Percentiles rank a stretch among this genome's conserved stretches.
Conservation (phyloP, 768 basidiomycete species). For the Mycena galopus region DNA sequence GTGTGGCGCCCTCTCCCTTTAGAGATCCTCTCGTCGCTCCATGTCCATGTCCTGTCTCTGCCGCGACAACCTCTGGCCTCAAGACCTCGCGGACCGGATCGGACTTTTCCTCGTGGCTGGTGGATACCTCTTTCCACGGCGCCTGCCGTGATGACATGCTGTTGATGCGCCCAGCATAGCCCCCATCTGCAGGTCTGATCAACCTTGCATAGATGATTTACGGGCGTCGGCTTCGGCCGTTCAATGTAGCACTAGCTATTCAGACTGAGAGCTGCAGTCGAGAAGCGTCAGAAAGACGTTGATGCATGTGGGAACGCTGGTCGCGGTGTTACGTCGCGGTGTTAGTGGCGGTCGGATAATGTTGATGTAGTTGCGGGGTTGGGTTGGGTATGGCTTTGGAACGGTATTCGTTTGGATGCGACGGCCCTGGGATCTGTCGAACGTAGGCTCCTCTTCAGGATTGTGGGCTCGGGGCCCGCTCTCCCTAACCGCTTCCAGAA, state of each 20-base stretch:
- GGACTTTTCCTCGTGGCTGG: neutral
- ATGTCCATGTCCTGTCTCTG: slow-evolving; percentile 57
- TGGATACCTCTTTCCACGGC: slow-evolving; percentile 15
- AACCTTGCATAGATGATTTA: slow-evolving; percentile 47
- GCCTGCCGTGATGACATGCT: slow-evolving; percentile 25
- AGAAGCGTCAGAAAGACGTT: neutral
- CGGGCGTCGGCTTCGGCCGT: slow-evolving; percentile 13
- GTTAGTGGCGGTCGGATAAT: neutral
- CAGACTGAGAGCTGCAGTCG: slow-evolving; percentile 20
- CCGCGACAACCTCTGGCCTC: slow-evolving; percentile 21
- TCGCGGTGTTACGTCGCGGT: neutral
- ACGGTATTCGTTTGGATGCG: neutral
- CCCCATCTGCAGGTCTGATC: slow-evolving; percentile 57
- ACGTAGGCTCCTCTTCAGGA: slow-evolving; percentile 40
- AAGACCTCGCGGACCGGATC: neutral
- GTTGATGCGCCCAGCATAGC: slow-evolving; percentile 26
- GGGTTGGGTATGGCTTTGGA: slow-evolving; percentile 6
- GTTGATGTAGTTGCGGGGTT: neutral
- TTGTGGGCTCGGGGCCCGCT: slow-evolving; percentile 26
- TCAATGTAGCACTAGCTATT: slow-evolving; percentile 9
- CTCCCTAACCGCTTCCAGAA: slow-evolving; percentile 48
- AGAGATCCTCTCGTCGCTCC: slow-evolving; percentile 47
- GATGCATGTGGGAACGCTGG: neutral
- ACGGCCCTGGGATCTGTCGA: slow-evolving; percentile 15
- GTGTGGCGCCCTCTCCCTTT: slow-evolving; percentile 37